Conservation (phyloP, 305 asterid species). For the Solanum aculeatissimum region DNA sequence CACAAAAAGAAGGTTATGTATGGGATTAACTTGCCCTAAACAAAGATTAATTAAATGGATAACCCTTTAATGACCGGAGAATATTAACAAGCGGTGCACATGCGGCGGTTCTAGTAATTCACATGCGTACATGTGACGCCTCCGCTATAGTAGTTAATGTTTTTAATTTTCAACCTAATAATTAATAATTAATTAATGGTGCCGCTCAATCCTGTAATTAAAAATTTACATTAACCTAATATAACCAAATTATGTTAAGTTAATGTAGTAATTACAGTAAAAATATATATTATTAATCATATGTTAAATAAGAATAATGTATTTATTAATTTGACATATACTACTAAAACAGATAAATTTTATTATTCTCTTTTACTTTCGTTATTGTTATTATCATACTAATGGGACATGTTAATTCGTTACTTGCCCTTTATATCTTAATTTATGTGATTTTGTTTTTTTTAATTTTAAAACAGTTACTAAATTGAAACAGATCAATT, state of each 20-base stretch:
- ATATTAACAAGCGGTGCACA: conserved; percentile 35
- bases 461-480: not conserved
- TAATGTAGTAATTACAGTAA: not conserved
- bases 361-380: not conserved
- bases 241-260: not conserved
- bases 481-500: not conserved
- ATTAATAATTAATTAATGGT: not conserved
- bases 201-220: not conserved
- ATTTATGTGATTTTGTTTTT: not conserved
- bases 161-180: not conserved
- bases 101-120: conserved; percentile 29
- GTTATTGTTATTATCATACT: not conserved
- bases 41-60: not conserved
- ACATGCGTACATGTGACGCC: conserved; percentile 57
- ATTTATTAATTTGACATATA: not conserved
- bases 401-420: not conserved
- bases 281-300: not conserved
- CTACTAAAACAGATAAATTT: not conserved
- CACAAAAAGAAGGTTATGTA: not conserved
- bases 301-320: not conserved
- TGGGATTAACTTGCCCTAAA: not conserved
- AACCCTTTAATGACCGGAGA: not conserved
- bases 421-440: rapidly evolving
- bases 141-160: conserved; percentile 2
- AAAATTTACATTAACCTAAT: not conserved